Base-by-base conservation (phyloP, 495 filamentous ascomycete genomes). In the Hypoxylon lenormandii region DNA sequence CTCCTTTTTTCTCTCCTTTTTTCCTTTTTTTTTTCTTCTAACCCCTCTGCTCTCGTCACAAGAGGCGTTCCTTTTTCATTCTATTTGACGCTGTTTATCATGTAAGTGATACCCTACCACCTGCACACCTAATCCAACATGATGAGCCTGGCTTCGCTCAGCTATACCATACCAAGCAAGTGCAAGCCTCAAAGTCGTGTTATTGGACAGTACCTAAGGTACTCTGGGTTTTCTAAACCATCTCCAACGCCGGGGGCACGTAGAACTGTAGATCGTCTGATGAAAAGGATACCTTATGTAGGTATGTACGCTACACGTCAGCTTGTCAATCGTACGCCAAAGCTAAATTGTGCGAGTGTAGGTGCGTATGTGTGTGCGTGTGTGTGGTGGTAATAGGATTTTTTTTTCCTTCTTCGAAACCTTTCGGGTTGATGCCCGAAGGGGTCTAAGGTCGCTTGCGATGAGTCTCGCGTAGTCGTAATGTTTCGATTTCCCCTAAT, bases 51-150 rank as follows among this genome's bases (percentile, higher is more conserved):
- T 33, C 6, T 7, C 30, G 4, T 7, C 5, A 3, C 30, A 30
- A 60, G 23, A 15, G 46, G 19, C 33, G 3, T 40, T 13, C 50
- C 51, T 48, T 62, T 61, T 65, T 49, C 12, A 23, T 58, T 51
- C 37, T 51, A 68, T 69, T 63, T 30, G 50, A 45, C 21, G 47
- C 48, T 57, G 13, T 50, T 33, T 33, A 72, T 68, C 2, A 26
- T 26, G 68, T 58, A 60, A 33, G 67, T 61, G 60, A 61, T 52
- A 18, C 60, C 54, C 42, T 51, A 36, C 21, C 26, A 26, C 40
- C 52, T 63, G 59, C 59, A 59, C 15, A 59, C 30, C 5, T 47
- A 33, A 45, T 46, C 7, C 46, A 52, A 37, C 26, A 40, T 42
- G 33, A 16, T 36, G 36, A 43, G 42, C 16, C 16, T 45, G 16